phyloP scores from a whole-genome alignment of 169 alveolate species.

The Fabrea salina region DNA sequence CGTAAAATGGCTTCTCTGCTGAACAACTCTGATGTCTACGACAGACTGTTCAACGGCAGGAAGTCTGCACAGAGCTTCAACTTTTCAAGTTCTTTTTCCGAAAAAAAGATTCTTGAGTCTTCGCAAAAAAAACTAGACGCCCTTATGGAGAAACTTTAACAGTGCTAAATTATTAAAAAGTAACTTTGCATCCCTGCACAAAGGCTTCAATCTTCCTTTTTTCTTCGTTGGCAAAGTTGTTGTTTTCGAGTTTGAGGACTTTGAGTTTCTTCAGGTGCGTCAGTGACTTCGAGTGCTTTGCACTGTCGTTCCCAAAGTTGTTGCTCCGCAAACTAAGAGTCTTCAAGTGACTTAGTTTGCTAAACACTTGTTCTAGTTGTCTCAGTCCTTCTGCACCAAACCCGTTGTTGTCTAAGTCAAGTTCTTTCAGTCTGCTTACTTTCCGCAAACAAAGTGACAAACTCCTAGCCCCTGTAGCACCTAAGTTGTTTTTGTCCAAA shows the following conservation, averaged over 20 bases:
- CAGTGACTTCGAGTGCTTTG: background rate
- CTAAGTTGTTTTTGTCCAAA: slow-evolving; percentile 2
- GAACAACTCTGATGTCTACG: too few relatives aligned
- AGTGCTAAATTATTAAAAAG: too few relatives aligned
- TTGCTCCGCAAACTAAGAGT: background rate
- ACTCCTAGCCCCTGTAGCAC: slow-evolving; percentile 27
- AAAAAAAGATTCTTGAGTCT: too few relatives aligned
- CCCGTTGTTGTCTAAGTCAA: slow-evolving; percentile 12
- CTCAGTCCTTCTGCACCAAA: slow-evolving; percentile 24
- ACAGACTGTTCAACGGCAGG: too few relatives aligned
- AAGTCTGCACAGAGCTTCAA: too few relatives aligned
- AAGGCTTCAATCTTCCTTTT: slow-evolving; percentile 2
- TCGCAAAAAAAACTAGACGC: too few relatives aligned
- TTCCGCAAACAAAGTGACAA: background rate
- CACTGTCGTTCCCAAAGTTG: slow-evolving; percentile 16
- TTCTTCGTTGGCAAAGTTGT: slow-evolving; percentile 15
- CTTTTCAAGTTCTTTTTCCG: too few relatives aligned
- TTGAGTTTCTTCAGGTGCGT: slow-evolving; percentile 8
- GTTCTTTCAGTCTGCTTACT: background rate
- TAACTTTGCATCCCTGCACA: slow-evolving; percentile 13
- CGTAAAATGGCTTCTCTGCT: too few relatives aligned
- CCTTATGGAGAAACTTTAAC: too few relatives aligned
- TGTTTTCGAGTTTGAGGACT: background rate
- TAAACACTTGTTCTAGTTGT: background rate
- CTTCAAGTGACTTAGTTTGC: slow-evolving; percentile 8